A percentile compares a stretch with the other conserved stretches of the same genome.
These are phyloP conservation scores for Talaromyces marneffei DNA, from an alignment of 2,329 filamentous ascomycete genomes.

Conservation along the genomic window DNA sequence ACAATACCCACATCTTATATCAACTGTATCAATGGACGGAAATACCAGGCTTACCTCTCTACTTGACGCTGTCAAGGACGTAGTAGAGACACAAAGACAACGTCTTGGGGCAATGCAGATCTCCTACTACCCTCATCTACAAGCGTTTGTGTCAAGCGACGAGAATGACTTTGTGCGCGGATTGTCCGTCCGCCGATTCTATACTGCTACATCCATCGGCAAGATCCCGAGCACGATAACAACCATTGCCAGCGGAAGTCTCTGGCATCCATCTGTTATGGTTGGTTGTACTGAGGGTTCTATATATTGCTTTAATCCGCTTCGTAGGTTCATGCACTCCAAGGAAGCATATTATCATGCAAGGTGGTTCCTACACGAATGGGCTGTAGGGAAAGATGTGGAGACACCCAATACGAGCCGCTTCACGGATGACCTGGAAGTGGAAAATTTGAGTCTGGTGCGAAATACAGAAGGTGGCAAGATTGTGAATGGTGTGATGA, in stretches of 20 bases:
- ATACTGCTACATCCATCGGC: conserved; percentile 45
- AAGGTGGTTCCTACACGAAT: conserved; percentile 55
- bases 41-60: conserved; percentile 52
- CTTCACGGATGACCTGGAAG: conserved; percentile 42
- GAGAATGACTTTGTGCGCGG: conserved; percentile 49
- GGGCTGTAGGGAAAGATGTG: conserved; percentile 32
- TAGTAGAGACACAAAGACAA: conserved; percentile 42
- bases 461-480: conserved; percentile 29
- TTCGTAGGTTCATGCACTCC: conserved; percentile 45
- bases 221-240: conserved; percentile 37
- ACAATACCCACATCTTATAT: conserved; percentile 47
- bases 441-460: conserved; percentile 31
- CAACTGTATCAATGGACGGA: conserved; percentile 51
- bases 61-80: conserved; percentile 42
- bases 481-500: conserved; percentile 27
- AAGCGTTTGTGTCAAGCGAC: conserved; percentile 50
- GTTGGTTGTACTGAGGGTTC: conserved; percentile 49
- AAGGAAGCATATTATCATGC: conserved; percentile 51
- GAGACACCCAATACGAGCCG: conserved; percentile 34
- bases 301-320: conserved; percentile 48
- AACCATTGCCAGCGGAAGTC: conserved; percentile 30
- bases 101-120: conserved; percentile 46
- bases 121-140: conserved; percentile 51
- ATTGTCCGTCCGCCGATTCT: conserved; percentile 49
- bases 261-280: conserved; percentile 50